phyloP scores from a whole-genome alignment of 768 basidiomycete species.

The Chalciporus pseudorubinellus region DNA sequence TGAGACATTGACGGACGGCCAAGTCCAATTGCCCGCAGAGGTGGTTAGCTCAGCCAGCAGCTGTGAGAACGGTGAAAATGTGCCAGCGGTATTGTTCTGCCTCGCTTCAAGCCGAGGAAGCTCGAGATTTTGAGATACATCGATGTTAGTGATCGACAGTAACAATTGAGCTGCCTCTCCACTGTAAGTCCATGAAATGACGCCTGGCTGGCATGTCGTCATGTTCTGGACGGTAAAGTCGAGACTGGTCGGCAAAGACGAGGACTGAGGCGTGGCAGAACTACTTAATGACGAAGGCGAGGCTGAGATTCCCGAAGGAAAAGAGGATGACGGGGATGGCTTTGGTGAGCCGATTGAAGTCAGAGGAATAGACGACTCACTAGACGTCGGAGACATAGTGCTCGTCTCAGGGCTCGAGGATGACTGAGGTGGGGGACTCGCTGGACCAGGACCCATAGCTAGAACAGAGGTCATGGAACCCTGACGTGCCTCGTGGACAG shows the following conservation, averaged over 20 bases:
- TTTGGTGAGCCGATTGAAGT: slow-evolving; percentile 7
- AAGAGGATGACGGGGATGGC: slow-evolving; percentile 4
- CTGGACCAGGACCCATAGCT: slow-evolving; percentile 5
- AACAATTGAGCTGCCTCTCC: slow-evolving; percentile 31
- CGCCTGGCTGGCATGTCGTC: slow-evolving; percentile 34
- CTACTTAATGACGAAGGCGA: slow-evolving; percentile 5
- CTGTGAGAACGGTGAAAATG: slow-evolving; percentile 20
- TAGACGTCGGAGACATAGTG: slow-evolving; percentile 15
- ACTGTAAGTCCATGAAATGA: slow-evolving; percentile 40
- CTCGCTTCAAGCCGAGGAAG: slow-evolving; percentile 6
- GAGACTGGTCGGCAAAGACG: slow-evolving; percentile 16
- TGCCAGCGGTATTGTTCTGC: neutral
- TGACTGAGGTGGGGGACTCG: neutral
- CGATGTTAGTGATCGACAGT: slow-evolving; percentile 41
- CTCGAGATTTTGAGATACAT: slow-evolving; percentile 28
- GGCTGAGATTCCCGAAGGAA: slow-evolving; percentile 5
- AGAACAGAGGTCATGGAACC: slow-evolving; percentile 8
- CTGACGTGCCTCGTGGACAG: slow-evolving; percentile 22
- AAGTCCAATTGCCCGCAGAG: slow-evolving; percentile 29
- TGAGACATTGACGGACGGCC: slow-evolving; percentile 46
- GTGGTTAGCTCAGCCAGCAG: slow-evolving; percentile 32
- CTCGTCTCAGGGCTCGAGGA: no score
- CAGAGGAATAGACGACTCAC: slow-evolving; percentile 11
- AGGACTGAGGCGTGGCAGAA: slow-evolving; percentile 14
- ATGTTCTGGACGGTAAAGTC: slow-evolving; percentile 29